phyloP scores from a whole-genome alignment of 129 eudicot genomes.

The Glebionis coronaria region DNA sequence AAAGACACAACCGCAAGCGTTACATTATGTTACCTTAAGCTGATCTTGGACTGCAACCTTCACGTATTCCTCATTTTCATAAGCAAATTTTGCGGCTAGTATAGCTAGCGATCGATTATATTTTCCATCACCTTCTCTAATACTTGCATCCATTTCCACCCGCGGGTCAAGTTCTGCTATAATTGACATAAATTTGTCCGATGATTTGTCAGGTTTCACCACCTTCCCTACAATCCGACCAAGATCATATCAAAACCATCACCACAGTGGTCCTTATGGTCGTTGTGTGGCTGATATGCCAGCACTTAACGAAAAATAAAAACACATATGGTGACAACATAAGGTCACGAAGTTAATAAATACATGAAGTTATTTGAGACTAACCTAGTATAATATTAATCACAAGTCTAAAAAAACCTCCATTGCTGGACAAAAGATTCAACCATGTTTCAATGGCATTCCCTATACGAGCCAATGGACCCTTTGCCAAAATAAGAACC shows the following conservation, averaged over 20 bases:
- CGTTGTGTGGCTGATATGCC: no score
- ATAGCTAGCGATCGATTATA: slow-evolving; percentile 41
- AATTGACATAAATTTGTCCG: slow-evolving; percentile 38
- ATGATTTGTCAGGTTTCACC: slow-evolving; percentile 44
- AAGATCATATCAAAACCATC: background rate
- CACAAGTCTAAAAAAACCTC: no score
- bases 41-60: slow-evolving; percentile 37
- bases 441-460: slow-evolving; percentile 38
- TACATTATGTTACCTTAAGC: slow-evolving; percentile 45
- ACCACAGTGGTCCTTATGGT: no score
- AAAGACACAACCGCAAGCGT: background rate
- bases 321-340: no score
- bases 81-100: slow-evolving; percentile 65
- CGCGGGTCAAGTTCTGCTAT: slow-evolving; percentile 49
- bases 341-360: no score
- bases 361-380: background rate
- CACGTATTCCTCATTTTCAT: slow-evolving; percentile 48
- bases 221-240: slow-evolving; percentile 42
- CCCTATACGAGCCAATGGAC: slow-evolving; percentile 51
- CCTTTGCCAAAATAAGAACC: slow-evolving; percentile 24
- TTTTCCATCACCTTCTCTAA: slow-evolving; percentile 26
- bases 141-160: slow-evolving; percentile 36
- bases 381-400: slow-evolving; percentile 42
- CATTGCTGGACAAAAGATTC: slow-evolving; percentile 51
- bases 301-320: no score